Conservation (phyloP, 345 rosid genomes). For the Melastoma malabathricum region DNA sequence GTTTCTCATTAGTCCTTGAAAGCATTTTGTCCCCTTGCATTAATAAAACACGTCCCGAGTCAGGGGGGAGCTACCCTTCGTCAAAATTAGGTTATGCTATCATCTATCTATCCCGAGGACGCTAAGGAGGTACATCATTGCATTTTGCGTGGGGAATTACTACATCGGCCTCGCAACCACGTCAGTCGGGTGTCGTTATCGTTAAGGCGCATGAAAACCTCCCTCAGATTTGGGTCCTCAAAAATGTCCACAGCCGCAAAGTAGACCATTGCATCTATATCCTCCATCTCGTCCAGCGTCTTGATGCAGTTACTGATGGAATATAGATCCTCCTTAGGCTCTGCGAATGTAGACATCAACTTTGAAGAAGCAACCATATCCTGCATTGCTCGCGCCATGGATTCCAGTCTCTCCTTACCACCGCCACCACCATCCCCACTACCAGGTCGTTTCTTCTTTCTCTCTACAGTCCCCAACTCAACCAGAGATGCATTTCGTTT, state of each 20-base stretch:
- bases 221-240: constrained; percentile 41
- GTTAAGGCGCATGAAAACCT: constrained; percentile 48
- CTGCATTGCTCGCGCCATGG: constrained; percentile 45
- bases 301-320: constrained; percentile 51
- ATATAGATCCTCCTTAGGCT: constrained; percentile 20
- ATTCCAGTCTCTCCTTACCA: constrained; percentile 25
- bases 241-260: constrained; percentile 61
- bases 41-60: too few species aligned
- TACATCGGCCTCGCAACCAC: constrained; percentile 55
- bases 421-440: constrained; percentile 15
- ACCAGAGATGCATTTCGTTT: too few species aligned
- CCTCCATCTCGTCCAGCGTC: constrained; percentile 50
- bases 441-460: constrained; percentile 34
- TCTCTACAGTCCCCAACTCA: constrained; percentile 7
- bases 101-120: too few species aligned
- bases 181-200: constrained; percentile 21
- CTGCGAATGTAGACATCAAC: constrained; percentile 9
- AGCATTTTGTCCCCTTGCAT: too few species aligned
- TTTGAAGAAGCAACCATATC: constrained; percentile 47
- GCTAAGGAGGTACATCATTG: too few species aligned
- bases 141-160: neutral
- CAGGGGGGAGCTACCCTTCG: too few species aligned
- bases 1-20: too few species aligned
- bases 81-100: too few species aligned
- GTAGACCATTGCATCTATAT: constrained; percentile 39